A percentile compares a stretch with the other conserved stretches of the same genome.
phyloP scores from a whole-genome alignment of 108 stramenopile species.

The Nannochloropsis salina region DNA sequence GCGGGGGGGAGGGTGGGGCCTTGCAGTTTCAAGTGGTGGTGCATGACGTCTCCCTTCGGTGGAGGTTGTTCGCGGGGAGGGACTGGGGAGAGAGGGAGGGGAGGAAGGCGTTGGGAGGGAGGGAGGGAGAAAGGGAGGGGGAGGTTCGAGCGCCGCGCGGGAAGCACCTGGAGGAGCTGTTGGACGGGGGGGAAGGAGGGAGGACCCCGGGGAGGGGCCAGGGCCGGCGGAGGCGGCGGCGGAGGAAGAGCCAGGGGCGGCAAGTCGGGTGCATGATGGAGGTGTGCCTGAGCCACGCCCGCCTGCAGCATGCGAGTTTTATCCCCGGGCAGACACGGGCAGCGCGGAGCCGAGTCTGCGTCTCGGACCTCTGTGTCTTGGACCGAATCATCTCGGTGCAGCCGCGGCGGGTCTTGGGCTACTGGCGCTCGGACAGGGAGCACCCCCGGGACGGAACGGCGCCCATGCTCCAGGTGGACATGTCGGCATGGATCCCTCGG shows the following conservation, averaged over 20 bases:
- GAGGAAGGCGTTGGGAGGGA: neutral
- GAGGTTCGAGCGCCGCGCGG: neutral
- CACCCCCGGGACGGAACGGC: neutral
- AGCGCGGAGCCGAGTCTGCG: too few species aligned
- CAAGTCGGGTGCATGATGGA: neutral
- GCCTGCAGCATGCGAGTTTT: too few species aligned
- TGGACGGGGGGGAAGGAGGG: neutral
- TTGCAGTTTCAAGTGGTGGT: neutral
- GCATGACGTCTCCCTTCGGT: neutral
- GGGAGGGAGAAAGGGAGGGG: neutral
- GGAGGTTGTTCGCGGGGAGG: neutral
- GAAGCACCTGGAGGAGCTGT: neutral
- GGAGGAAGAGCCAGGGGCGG: neutral
- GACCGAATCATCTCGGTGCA: neutral
- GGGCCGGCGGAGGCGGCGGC: neutral
- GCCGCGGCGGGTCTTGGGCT: neutral
- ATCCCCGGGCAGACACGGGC: too few species aligned
- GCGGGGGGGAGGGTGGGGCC: neutral
- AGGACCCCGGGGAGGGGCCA: neutral
- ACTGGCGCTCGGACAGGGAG: neutral
- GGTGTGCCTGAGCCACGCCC: neutral
- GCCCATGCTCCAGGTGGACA: neutral
- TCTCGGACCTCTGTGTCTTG: constrained; percentile 11
- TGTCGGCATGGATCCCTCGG: neutral
- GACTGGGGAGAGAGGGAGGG: neutral